Evolutionary conservation across 768 basidiomycete genomes (phyloP).

Genomic region (Pisolithus albus): DNA sequence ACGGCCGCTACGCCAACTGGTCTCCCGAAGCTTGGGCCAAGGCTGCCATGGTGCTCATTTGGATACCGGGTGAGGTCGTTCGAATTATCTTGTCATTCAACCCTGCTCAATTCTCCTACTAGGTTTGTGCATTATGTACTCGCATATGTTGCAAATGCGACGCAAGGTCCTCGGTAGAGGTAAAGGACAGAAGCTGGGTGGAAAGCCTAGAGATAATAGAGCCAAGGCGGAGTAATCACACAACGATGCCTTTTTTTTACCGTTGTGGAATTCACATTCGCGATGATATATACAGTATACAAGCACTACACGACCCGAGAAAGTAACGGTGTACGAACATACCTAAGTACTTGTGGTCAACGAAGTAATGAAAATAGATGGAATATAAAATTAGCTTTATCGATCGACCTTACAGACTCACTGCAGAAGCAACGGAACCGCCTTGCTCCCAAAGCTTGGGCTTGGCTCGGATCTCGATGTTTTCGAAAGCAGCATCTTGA

Average conservation of each 20-base stretch:
- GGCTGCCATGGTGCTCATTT: slow-evolving; percentile 58
- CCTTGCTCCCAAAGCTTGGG: slow-evolving; percentile 76
- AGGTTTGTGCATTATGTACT: slow-evolving; percentile 51
- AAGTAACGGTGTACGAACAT: no score
- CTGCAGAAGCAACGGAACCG: slow-evolving; percentile 40
- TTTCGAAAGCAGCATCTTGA: slow-evolving; percentile 71
- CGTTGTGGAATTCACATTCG: neutral
- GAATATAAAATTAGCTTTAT: no score
- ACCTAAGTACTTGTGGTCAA: no score
- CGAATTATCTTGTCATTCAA: neutral
- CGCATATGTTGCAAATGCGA: slow-evolving; percentile 54
- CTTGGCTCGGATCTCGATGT: slow-evolving; percentile 79
- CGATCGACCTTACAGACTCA: slow-evolving; percentile 28
- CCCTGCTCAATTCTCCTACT: neutral
- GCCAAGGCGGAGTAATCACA: slow-evolving; percentile 13
- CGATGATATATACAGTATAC: no score
- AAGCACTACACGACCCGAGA: no score
- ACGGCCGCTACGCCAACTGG: slow-evolving; percentile 41
- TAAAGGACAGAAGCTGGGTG: slow-evolving; percentile 26
- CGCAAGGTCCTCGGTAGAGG: slow-evolving; percentile 43
- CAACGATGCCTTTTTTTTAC: neutral
- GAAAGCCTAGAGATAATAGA: slow-evolving; percentile 28
- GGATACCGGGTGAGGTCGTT: slow-evolving; percentile 76
- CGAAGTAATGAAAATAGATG: no score
- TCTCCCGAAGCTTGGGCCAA: slow-evolving; percentile 50